A percentile compares a stretch with the other conserved stretches of the same genome.
These are phyloP conservation scores for Larix kaempferi DNA, from an alignment of 75 land plant species.

Conservation along the genomic window DNA sequence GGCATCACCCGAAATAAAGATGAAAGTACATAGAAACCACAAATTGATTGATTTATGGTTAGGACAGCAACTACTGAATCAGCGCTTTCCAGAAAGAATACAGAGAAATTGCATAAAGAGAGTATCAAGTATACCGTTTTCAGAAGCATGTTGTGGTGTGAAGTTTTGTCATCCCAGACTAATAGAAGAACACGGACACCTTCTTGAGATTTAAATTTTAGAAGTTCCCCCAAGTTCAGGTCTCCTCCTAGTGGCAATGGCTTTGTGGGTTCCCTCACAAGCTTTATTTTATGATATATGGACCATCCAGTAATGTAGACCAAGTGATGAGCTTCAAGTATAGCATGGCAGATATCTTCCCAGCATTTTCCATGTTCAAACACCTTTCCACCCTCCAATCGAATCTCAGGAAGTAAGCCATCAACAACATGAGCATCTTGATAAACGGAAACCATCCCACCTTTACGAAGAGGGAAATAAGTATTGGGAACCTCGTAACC, in stretches of 20 bases:
- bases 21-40: no score
- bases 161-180: constrained; percentile 97
- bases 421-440: constrained; percentile 87
- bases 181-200: constrained; percentile 80
- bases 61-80: no score
- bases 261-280: constrained; percentile 65
- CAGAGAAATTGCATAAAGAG: neutral
- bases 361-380: constrained; percentile 62
- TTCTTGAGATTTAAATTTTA: constrained; percentile 83
- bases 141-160: constrained; percentile 58
- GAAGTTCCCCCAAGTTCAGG: constrained; percentile 77
- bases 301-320: constrained; percentile 97
- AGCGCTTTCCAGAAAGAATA: neutral
- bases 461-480: constrained; percentile 71
- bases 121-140: constrained; percentile 43
- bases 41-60: no score
- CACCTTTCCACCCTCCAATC: constrained; percentile 42
- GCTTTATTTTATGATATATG: constrained; percentile 65
- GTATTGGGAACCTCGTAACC: constrained; percentile 46
- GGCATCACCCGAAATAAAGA: no score
- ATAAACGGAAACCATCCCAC: constrained; percentile 70
- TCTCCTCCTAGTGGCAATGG: constrained; percentile 58
- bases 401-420: constrained; percentile 45
- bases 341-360: constrained; percentile 95
- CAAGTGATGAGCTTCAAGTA: constrained; percentile 87